phyloP scores from a whole-genome alignment of 1,139 yeast genomes.

The Magnusiomyces magnusii region DNA sequence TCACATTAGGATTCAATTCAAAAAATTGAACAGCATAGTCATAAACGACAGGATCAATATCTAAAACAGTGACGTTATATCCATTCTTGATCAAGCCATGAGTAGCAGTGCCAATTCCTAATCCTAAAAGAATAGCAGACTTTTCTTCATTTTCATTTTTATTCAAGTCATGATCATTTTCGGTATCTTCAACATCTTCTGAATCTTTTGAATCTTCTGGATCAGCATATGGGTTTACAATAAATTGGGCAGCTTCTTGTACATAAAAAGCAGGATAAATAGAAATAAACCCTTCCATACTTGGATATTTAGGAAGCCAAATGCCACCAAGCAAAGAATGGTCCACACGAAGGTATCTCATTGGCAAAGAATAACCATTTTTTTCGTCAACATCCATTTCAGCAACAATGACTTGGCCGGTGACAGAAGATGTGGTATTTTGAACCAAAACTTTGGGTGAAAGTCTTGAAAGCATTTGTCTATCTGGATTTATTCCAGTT shows the following conservation, averaged over 20 bases:
- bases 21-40: conserved; percentile 6
- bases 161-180: not conserved
- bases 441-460: conserved; percentile 1
- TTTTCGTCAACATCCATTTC: conserved; percentile 3
- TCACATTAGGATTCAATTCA: conserved; percentile 2
- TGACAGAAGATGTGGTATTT: not conserved
- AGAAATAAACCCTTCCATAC: not conserved
- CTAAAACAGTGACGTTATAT: conserved; percentile 6
- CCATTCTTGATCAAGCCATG: not conserved
- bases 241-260: conserved; percentile 7
- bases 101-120: conserved; percentile 10
- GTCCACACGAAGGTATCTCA: conserved; percentile 7
- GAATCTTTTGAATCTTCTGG: not conserved
- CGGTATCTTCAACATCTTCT: not conserved
- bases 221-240: not conserved
- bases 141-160: not conserved
- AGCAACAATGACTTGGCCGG: conserved; percentile 8
- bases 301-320: conserved; percentile 6
- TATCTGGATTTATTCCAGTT: not conserved
- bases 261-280: conserved; percentile 9
- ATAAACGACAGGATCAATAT: conserved; percentile 10
- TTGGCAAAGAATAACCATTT: not conserved
- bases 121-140: conserved; percentile 7
- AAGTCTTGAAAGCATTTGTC: not conserved
- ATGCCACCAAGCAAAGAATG: conserved; percentile 8